Evolutionary conservation across 2,329 filamentous ascomycete genomes (phyloP).

Genomic region (Aspergillus clavatus): DNA sequence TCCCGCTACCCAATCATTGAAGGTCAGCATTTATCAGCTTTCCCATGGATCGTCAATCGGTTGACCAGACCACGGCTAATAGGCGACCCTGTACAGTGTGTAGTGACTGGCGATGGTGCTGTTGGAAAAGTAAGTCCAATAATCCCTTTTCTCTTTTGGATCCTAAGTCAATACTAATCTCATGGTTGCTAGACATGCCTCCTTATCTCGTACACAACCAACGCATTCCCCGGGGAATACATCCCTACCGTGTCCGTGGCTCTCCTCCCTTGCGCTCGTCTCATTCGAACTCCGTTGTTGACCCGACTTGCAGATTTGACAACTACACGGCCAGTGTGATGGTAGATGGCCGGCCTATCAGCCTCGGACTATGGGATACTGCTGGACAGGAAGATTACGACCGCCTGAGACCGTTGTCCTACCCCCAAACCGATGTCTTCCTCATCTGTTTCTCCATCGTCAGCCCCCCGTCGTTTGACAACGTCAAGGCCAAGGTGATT

Average conservation of each 20-base stretch:
- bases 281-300: conserved; percentile 14
- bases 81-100: conserved; percentile 61
- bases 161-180: not conserved
- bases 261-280: conserved; percentile 15
- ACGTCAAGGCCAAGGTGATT: conserved; percentile 93
- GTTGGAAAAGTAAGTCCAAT: conserved; percentile 78
- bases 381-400: conserved; percentile 99
- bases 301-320: conserved; percentile 65
- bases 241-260: conserved; percentile 75
- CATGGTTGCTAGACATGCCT: conserved; percentile 74
- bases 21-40: conserved; percentile 54
- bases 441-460: conserved; percentile 98
- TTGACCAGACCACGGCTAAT: conserved; percentile 31
- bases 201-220: conserved; percentile 98
- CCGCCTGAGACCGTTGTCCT: conserved; percentile 86
- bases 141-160: conserved; percentile 7
- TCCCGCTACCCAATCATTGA: conserved; percentile 82
- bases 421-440: conserved; percentile 97
- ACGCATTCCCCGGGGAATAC: conserved; percentile 99
- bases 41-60: conserved; percentile 7
- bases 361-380: conserved; percentile 95
- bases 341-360: conserved; percentile 98
- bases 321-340: conserved; percentile 99
- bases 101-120: conserved; percentile 98
- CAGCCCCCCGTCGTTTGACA: conserved; percentile 95